Evolutionary conservation across 2,329 filamentous ascomycete species (phyloP).

Genomic region (Pseudogymnoascus sp.): DNA sequence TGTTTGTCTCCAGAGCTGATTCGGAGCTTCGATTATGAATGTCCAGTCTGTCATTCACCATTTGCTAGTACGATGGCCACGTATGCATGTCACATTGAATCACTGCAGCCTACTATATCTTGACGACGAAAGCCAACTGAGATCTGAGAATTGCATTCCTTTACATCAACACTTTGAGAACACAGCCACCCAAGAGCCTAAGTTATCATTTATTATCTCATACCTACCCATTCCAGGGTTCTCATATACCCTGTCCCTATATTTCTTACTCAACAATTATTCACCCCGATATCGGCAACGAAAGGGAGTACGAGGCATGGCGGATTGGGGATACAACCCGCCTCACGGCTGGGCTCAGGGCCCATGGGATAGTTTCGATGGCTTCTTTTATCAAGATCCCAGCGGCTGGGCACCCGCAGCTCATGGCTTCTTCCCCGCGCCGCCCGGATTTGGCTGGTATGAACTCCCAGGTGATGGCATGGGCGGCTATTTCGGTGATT

Average conservation of each 20-base stretch:
- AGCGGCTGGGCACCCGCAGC: background rate
- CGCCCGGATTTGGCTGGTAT: slow-evolving; percentile 1
- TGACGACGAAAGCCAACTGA: background rate
- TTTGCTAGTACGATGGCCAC: slow-evolving; percentile 3
- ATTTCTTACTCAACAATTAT: background rate
- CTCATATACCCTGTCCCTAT: background rate
- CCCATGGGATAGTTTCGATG: slow-evolving; percentile 11
- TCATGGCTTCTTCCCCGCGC: slow-evolving; percentile 2
- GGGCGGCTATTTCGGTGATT: background rate
- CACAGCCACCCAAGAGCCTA: background rate
- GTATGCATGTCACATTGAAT: slow-evolving; percentile 8
- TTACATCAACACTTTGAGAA: background rate
- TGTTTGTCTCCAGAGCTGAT: background rate
- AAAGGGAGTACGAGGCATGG: slow-evolving; percentile 11
- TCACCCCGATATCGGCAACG: background rate
- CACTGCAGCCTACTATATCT: slow-evolving; percentile 2
- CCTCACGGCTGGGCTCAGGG: slow-evolving; percentile 23
- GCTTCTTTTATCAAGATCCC: background rate
- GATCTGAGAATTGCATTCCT: background rate
- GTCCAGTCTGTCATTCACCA: background rate
- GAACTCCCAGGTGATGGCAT: background rate
- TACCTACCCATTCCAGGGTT: background rate
- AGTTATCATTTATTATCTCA: background rate
- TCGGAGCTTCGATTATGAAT: background rate
- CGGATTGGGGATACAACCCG: slow-evolving; percentile 22